Evolutionary conservation across 108 stramenopile species (phyloP).

Genomic region (Tribonema minus): DNA sequence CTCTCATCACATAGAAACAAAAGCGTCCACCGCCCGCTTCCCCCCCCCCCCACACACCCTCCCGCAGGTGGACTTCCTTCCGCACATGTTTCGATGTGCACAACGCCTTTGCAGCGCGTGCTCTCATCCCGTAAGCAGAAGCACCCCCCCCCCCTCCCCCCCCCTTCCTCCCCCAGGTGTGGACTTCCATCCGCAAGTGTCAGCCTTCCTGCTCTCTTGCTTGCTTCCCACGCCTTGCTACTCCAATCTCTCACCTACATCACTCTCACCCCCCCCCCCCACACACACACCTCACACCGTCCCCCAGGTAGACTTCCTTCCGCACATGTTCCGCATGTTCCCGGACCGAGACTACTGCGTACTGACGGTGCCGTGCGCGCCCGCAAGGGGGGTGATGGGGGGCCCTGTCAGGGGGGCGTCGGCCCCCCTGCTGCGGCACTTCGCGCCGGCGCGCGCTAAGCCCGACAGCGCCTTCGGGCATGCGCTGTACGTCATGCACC

Average conservation of each 20-base stretch:
- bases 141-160: not conserved
- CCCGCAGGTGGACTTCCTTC: conserved; percentile 47
- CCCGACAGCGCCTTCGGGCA: conserved; percentile 47
- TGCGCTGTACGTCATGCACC: conserved; percentile 51
- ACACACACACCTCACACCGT: conserved; percentile 14
- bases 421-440: conserved; percentile 32
- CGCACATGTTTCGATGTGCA: conserved; percentile 49
- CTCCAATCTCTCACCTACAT: not conserved
- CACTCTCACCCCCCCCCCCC: not conserved
- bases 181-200: not conserved
- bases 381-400: too few species aligned
- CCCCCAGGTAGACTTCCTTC: conserved; percentile 47
- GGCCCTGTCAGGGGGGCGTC: too few species aligned
- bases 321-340: conserved; percentile 48
- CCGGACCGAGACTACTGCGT: conserved; percentile 55
- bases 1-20: too few species aligned
- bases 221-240: not conserved
- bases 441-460: conserved; percentile 18
- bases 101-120: not conserved
- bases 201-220: not conserved
- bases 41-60: conserved; percentile 12
- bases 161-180: not conserved
- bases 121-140: not conserved
- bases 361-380: conserved; percentile 45
- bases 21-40: too few species aligned